These are phyloP conservation scores for Hypoxylon sp. DNA, from an alignment of 2,329 filamentous ascomycete genomes.

Conservation along the genomic window DNA sequence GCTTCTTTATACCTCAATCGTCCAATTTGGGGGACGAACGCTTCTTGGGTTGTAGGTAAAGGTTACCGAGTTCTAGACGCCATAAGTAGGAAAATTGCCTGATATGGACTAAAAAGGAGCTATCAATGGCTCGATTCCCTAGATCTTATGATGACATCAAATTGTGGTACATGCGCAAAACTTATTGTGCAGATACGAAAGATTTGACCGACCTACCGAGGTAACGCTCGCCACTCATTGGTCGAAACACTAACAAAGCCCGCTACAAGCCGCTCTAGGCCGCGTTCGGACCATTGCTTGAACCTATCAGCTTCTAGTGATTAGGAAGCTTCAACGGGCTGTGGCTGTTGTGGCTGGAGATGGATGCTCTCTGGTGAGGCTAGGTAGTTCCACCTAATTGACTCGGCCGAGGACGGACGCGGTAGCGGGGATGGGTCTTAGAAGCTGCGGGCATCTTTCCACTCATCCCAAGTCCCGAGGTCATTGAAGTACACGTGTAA, in stretches of 20 bases:
- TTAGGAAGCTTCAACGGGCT: slow-evolving; percentile 30
- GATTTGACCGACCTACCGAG: slow-evolving; percentile 39
- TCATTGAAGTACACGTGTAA: neutral
- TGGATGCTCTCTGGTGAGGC: neutral
- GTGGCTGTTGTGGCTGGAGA: slow-evolving; percentile 20
- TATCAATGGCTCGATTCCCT: slow-evolving; percentile 17
- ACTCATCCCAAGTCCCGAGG: slow-evolving; percentile 1
- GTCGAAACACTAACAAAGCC: slow-evolving; percentile 26
- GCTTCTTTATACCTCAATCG: slow-evolving; percentile 13
- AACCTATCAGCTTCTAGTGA: slow-evolving; percentile 39
- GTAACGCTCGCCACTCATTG: slow-evolving; percentile 38
- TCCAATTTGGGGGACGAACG: neutral
- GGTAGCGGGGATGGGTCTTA: neutral
- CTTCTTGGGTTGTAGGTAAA: slow-evolving; percentile 1
- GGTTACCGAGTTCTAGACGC: slow-evolving; percentile 32
- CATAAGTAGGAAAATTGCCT: slow-evolving; percentile 24
- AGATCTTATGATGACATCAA: slow-evolving; percentile 43
- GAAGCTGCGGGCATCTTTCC: slow-evolving; percentile 6
- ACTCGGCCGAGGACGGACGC: neutral
- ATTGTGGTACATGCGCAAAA: slow-evolving; percentile 26
- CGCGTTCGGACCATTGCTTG: slow-evolving; percentile 25
- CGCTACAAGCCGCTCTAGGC: slow-evolving; percentile 36
- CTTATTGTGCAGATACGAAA: slow-evolving; percentile 24
- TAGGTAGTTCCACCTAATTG: neutral
- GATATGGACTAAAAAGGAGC: slow-evolving; percentile 4